Evolutionary conservation across 257 asterid genomes (phyloP), one percentile per base, ranked within the genome.

Genomic region (Apocynum venetum): DNA sequence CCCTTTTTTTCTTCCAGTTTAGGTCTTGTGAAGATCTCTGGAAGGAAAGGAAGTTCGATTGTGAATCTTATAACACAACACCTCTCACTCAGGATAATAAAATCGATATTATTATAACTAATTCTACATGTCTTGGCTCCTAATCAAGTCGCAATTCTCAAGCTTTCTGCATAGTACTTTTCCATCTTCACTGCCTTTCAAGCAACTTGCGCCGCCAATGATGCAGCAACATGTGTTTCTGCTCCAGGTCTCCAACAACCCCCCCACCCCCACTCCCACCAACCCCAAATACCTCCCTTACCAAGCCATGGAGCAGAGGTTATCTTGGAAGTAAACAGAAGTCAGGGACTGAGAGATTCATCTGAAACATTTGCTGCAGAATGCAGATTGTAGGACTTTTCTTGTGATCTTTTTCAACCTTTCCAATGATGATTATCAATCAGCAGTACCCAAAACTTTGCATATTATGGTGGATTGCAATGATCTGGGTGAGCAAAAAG

Each of bases 231-330:
- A 7, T 52, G 69, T 4, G 43, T 35, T 36, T n/a, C 35, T 25
- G 38, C 5, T 65, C 44, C 55, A 49, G 31, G 31, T 25, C 55
- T 15, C 14, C 2, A 46, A 10, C 55, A 49, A 12, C 55, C 14
- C 44, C 69, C 7, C 43, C 35, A n/a, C n/a, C n/a, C n/a, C n/a
- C n/a, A n/a, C 31, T 0, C 31, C 31, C 31, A 25, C 31, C 31
- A 25, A 25, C 31, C 31, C 0, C 31, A 25, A 25, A 25, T 25
- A 25, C n/a, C 47, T 40, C 48, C 49, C 40, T 65, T 38, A 20
- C 70, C 1, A 65, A 65, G 48, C 71, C 65, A 53, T 38, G 53
- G 38, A 48, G 75, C 75, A 71, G 75, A 48, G 74, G 6, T 43
- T 20, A 2, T 7, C 15, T 69, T 10, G 31, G 31, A 25, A 25